Conservation (phyloP, 2,329 filamentous ascomycete species). For the Aaosphaeria pasadenensis region DNA sequence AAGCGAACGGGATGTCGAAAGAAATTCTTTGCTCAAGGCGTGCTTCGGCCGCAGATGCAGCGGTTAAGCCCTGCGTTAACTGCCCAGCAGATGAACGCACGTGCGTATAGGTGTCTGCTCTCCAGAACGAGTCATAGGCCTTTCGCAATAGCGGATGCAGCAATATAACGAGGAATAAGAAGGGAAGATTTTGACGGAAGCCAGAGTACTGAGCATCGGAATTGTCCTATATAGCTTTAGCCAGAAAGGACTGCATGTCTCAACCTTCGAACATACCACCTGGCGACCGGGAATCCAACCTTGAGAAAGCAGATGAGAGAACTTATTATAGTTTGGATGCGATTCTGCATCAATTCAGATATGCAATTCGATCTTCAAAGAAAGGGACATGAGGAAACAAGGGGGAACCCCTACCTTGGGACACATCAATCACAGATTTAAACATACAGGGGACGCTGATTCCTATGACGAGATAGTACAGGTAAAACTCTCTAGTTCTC, state of each 20-base stretch:
- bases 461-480: slow-evolving; percentile 71
- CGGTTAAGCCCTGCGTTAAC: slow-evolving; percentile 41
- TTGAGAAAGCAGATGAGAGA: slow-evolving; percentile 64
- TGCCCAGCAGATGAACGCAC: slow-evolving; percentile 36
- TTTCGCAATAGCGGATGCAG: slow-evolving; percentile 77
- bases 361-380: neutral
- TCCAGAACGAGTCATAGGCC: slow-evolving; percentile 59
- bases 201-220: slow-evolving; percentile 84
- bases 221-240: slow-evolving; percentile 61
- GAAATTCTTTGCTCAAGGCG: slow-evolving; percentile 63
- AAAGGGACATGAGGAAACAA: no score
- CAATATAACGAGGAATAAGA: slow-evolving; percentile 69
- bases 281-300: slow-evolving; percentile 93
- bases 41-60: slow-evolving; percentile 52
- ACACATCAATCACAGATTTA: slow-evolving; percentile 83
- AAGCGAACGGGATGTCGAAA: slow-evolving; percentile 80
- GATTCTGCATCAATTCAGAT: slow-evolving; percentile 56
- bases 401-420: slow-evolving; percentile 58
- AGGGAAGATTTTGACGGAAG: slow-evolving; percentile 84
- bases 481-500: slow-evolving; percentile 79
- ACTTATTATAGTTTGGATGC: slow-evolving; percentile 78
- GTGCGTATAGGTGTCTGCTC: slow-evolving; percentile 44
- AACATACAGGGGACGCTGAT: slow-evolving; percentile 80
- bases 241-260: slow-evolving; percentile 3
- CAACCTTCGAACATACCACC: slow-evolving; percentile 58